A percentile compares a stretch with the other conserved stretches of the same genome.
phyloP scores from a whole-genome alignment of 345 rosid species.

The Rhodamnia argentea region DNA sequence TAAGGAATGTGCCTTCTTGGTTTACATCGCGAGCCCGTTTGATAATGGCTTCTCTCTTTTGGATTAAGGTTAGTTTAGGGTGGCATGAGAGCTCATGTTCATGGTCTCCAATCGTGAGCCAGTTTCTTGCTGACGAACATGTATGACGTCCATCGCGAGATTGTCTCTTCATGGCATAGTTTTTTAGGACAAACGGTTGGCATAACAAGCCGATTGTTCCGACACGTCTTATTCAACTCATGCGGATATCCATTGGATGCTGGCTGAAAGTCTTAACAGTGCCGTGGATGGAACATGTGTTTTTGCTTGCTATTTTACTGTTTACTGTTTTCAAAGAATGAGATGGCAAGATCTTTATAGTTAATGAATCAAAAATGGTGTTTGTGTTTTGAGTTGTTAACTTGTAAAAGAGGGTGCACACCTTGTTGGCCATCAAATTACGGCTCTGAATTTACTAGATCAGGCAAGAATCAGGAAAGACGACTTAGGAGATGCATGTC shows the following conservation, averaged over 20 bases:
- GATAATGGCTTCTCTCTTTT: neutral
- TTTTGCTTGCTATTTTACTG: neutral
- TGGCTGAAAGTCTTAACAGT: neutral
- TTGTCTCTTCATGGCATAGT: neutral
- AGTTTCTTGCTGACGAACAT: neutral
- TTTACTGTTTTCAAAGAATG: neutral
- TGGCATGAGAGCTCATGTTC: neutral
- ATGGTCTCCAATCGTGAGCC: neutral
- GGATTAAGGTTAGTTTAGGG: neutral
- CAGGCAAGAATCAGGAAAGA: neutral
- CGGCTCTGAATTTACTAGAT: neutral
- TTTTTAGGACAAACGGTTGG: neutral
- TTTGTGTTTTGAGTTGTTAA: neutral
- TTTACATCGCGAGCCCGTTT: neutral
- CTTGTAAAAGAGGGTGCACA: neutral
- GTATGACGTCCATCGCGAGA: neutral
- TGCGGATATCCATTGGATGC: neutral
- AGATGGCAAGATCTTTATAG: neutral
- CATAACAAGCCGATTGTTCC: neutral
- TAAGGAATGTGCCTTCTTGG: neutral
- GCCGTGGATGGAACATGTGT: neutral
- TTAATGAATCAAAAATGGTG: neutral
- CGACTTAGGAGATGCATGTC: neutral
- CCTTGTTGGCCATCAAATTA: neutral
- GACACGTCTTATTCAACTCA: neutral